Conservation (phyloP, 148 eudicot genomes). For the Polygonum aviculare region DNA sequence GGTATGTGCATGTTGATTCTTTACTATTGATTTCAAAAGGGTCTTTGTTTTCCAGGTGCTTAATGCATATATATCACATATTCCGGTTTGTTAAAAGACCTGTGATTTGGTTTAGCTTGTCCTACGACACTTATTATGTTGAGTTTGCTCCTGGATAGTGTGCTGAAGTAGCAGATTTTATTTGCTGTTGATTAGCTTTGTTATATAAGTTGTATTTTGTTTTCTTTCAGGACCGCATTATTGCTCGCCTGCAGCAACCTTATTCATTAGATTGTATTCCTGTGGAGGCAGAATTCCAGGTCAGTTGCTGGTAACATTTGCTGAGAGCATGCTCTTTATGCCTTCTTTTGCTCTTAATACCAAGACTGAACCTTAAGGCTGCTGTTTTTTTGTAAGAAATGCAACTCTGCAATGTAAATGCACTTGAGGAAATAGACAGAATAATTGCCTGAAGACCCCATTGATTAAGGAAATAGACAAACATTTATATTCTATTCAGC, state of each 20-base stretch:
- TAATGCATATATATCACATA: not conserved
- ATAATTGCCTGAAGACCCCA: not conserved
- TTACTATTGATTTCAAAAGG: not conserved
- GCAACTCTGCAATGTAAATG: not conserved
- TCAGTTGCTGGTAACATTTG: conserved; percentile 17
- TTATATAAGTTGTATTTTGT: not conserved
- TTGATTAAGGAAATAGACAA: not conserved
- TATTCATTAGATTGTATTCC: conserved; percentile 98
- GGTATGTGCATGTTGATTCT: conserved; percentile 28
- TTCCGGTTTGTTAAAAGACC: not conserved
- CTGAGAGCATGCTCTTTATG: not conserved
- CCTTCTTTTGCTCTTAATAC: not conserved
- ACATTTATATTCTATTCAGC: too few relatives aligned
- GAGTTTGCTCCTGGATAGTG: not conserved
- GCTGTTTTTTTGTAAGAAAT: not conserved
- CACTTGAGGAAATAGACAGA: not conserved
- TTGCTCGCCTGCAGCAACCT: conserved; percentile 99
- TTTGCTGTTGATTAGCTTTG: not conserved
- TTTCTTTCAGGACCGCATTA: conserved; percentile 67
- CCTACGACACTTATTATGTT: not conserved
- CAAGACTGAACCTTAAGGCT: not conserved
- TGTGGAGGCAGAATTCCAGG: conserved; percentile 99
- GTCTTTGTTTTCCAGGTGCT: not conserved
- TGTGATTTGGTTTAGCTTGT: not conserved
- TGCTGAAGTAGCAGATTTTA: not conserved